Evolutionary conservation across 177 flowering plant species (phyloP), one percentile per base, ranked within the genome.

Genomic region (Viscum album): DNA sequence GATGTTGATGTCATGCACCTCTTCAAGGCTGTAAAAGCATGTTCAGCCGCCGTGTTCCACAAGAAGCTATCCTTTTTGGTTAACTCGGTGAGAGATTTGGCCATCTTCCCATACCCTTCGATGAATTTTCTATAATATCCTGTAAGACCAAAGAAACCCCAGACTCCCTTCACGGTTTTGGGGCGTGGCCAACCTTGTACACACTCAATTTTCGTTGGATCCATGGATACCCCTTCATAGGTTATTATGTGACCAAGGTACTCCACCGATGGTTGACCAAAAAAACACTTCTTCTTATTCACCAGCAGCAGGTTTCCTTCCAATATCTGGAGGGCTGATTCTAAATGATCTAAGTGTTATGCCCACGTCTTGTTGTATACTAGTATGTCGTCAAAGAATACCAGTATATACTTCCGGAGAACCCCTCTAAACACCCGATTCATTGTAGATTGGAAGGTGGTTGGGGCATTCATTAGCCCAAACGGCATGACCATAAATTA

Each of bases 341-440:
- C 0, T 31, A 65, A 28, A 32, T 72, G 75, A 0, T 31, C 0
- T 0, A 68, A 1, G 32, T 72, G 73, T 0, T 36, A 29, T 3
- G 6, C 32, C 50, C 7, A 36, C 12, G 41, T 19, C 3, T 19
- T 15, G 24, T 66, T 70, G n/a, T 72, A 72, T 1, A 72, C 23
- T 2, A 76, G 33, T 0, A 72, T 72, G 4, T 72, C 78, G 50
- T 76, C 56, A 72, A 72, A 72, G 29, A 76, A 76, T 1, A 72
- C 39, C 0, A 76, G 11, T 0, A 72, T 29, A 45, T 37, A 68
- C 29, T 56, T 37, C 15, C 63, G 21, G 11, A 75, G 24, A 2
- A 24, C 23, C 1, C 29, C 24, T 21, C 47, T 8, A 28, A 72
- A 69, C 0, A 75, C 23, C 24, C 28, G 3, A n/a, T 72, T 72